These are phyloP conservation scores for Sarocladium strictum DNA, from an alignment of 2,329 filamentous ascomycete genomes.

Conservation along the genomic window DNA sequence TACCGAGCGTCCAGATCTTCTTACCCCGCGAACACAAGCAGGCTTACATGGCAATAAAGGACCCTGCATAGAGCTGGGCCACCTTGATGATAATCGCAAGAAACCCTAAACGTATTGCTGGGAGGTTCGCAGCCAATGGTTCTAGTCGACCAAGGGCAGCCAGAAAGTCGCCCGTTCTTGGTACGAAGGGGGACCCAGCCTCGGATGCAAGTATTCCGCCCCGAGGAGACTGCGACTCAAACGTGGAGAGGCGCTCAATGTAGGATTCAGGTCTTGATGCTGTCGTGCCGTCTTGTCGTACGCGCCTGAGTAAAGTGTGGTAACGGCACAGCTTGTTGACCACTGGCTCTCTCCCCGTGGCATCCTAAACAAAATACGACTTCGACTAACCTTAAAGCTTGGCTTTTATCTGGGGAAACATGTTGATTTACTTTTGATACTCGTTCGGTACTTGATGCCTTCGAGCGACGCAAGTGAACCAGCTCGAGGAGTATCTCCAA, in stretches of 20 bases:
- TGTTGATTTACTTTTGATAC: neutral
- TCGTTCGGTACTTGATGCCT: neutral
- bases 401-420: neutral
- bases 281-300: neutral
- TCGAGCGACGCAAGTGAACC: neutral
- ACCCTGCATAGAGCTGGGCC: conserved; percentile 8
- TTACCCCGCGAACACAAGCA: neutral
- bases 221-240: neutral
- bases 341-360: neutral
- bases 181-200: neutral
- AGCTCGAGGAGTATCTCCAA: neutral
- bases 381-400: neutral
- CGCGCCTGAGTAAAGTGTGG: neutral
- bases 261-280: neutral
- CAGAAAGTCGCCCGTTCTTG: conserved; percentile 2
- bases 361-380: neutral
- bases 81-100: neutral
- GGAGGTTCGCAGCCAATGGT: neutral
- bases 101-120: conserved; percentile 1
- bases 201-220: conserved; percentile 8
- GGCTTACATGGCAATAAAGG: conserved; percentile 3
- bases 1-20: neutral
- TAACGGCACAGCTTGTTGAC: neutral
- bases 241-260: neutral
- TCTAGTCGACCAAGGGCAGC: neutral